phyloP scores from a whole-genome alignment of 495 filamentous ascomycete species.

The Neurospora sp. region DNA sequence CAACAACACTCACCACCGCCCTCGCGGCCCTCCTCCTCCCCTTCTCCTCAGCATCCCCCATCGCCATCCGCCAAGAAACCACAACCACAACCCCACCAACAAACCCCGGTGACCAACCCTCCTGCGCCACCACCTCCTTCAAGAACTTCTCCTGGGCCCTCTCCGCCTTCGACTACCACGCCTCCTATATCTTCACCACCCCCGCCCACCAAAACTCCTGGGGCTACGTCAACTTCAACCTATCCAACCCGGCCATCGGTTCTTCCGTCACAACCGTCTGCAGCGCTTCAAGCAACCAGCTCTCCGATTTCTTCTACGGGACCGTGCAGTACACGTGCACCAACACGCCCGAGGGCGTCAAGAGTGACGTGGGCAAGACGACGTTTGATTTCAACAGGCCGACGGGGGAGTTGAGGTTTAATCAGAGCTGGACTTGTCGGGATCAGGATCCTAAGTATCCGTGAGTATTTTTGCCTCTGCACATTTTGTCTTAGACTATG shows the following conservation, averaged over 20 bases:
- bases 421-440: slow-evolving; percentile 34
- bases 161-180: slow-evolving; percentile 28
- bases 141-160: slow-evolving; percentile 25
- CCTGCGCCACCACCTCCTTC: slow-evolving; percentile 25
- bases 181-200: slow-evolving; percentile 30
- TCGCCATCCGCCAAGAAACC: slow-evolving; percentile 1
- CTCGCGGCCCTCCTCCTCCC: slow-evolving; percentile 4
- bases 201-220: slow-evolving; percentile 35
- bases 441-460: slow-evolving; percentile 27
- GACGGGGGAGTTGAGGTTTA: slow-evolving; percentile 21
- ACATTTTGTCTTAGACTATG: neutral
- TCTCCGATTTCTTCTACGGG: slow-evolving; percentile 38
- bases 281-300: slow-evolving; percentile 28
- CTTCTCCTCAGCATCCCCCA: neutral
- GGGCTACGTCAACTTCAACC: slow-evolving; percentile 33
- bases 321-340: slow-evolving; percentile 27
- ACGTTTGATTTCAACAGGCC: slow-evolving; percentile 28
- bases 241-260: slow-evolving; percentile 29
- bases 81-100: neutral
- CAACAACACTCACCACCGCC: neutral
- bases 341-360: neutral
- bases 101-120: neutral
- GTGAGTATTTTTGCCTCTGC: slow-evolving; percentile 15
- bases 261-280: slow-evolving; percentile 19
- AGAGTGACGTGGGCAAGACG: slow-evolving; percentile 5